Conservation (phyloP, 2,329 filamentous ascomycete genomes). For the Eutypa lata region DNA sequence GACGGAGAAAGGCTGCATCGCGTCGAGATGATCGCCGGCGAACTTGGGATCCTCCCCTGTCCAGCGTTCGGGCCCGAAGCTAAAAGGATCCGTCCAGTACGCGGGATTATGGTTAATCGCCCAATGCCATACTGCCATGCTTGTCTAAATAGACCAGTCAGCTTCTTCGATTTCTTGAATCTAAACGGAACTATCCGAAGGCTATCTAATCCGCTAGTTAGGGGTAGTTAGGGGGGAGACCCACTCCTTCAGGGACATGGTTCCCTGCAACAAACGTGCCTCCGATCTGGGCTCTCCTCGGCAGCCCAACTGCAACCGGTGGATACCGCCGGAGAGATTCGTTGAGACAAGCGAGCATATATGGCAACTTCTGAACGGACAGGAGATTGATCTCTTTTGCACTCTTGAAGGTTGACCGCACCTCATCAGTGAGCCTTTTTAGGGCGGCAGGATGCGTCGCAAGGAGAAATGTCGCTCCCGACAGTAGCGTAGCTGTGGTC, state of each 20-base stretch:
- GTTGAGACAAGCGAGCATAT: not conserved
- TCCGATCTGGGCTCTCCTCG: not conserved
- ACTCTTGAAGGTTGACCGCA: not conserved
- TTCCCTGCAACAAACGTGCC: not conserved
- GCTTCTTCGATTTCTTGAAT: no score
- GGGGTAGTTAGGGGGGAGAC: not conserved
- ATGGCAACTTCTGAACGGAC: not conserved
- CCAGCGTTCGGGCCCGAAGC: not conserved
- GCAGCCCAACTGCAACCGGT: not conserved
- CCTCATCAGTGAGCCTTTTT: not conserved
- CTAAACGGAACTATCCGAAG: no score
- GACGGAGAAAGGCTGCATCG: slow-evolving; percentile 2
- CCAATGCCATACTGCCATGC: not conserved
- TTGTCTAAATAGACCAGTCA: not conserved
- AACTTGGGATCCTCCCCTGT: not conserved
- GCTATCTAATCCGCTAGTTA: no score
- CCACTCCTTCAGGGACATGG: not conserved
- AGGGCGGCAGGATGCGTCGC: not conserved
- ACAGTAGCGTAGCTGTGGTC: not conserved
- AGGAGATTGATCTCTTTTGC: not conserved
- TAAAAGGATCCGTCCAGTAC: not conserved
- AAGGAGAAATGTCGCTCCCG: not conserved
- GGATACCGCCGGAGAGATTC: not conserved
- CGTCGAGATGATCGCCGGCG: not conserved
- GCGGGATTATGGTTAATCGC: not conserved